Conservation (phyloP, 2,329 filamentous ascomycete species). For the Purpureocillium lavendulum region DNA sequence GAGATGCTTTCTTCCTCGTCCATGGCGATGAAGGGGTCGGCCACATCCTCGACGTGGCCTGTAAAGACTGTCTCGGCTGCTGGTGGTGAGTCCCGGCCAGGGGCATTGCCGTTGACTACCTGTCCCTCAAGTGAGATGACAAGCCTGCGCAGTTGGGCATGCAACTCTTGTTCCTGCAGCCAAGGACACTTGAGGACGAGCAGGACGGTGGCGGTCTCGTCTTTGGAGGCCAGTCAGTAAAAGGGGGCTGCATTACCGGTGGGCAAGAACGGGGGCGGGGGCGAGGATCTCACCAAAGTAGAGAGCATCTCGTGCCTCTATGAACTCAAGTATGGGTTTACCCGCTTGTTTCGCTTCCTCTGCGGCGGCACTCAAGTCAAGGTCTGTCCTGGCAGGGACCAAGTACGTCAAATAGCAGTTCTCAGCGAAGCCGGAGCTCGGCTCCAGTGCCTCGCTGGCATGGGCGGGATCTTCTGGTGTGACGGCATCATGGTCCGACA, state of each 20-base stretch:
- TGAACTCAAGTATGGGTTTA: constrained; percentile 40
- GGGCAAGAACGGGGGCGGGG: neutral
- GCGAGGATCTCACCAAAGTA: constrained; percentile 57
- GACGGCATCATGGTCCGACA: constrained; percentile 13
- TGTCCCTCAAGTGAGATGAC: constrained; percentile 59
- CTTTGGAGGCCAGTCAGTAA: constrained; percentile 32
- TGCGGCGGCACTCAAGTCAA: constrained; percentile 45
- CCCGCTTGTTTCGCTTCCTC: constrained; percentile 32
- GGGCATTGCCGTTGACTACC: constrained; percentile 47
- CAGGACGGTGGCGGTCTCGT: constrained; percentile 65
- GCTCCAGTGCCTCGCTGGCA: constrained; percentile 14
- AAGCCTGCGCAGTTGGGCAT: constrained; percentile 53
- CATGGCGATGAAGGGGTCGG: constrained; percentile 41
- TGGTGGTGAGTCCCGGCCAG: constrained; percentile 38
- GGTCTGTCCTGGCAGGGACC: constrained; percentile 46
- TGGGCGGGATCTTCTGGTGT: constrained; percentile 13
- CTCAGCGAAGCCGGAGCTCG: constrained; percentile 38
- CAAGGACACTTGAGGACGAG: constrained; percentile 59
- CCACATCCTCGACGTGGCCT: constrained; percentile 38
- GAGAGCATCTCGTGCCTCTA: constrained; percentile 55
- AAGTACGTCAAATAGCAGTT: constrained; percentile 52
- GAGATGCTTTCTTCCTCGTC: constrained; percentile 26
- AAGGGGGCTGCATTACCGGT: constrained; percentile 33
- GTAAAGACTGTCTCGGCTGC: constrained; percentile 53
- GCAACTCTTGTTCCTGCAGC: constrained; percentile 46